Conservation (phyloP, 164 flowering plant genomes). For the Vitis rotundifolia region DNA sequence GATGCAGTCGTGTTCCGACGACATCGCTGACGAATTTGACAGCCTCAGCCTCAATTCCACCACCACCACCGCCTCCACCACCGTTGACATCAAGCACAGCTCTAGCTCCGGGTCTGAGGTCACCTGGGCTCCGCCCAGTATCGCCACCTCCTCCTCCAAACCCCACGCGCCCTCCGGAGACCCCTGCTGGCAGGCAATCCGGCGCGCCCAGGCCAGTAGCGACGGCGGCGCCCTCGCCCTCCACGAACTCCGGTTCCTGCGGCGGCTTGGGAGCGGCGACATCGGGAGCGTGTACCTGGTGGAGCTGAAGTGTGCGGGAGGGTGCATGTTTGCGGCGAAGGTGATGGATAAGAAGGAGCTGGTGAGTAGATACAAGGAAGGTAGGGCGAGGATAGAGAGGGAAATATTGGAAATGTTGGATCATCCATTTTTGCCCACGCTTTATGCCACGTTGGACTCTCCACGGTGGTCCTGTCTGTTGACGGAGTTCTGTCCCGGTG, state of each 20-base stretch:
- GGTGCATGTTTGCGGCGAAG: conserved; percentile 58
- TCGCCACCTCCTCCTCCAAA: conserved; percentile 21
- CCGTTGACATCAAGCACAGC: conserved; percentile 33
- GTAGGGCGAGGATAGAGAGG: conserved; percentile 62
- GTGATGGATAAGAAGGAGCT: conserved; percentile 76
- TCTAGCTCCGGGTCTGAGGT: conserved; percentile 55
- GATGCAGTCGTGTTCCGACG: conserved; percentile 39
- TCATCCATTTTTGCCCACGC: conserved; percentile 78
- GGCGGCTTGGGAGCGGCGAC: conserved; percentile 75
- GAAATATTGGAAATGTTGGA: conserved; percentile 64
- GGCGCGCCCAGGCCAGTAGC: conserved; percentile 29
- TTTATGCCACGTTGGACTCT: conserved; percentile 55
- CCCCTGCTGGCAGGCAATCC: conserved; percentile 38
- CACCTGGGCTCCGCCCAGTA: conserved; percentile 35
- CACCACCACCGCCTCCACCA: conserved; percentile 31
- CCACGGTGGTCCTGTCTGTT: conserved; percentile 59
- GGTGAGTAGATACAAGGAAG: conserved; percentile 53
- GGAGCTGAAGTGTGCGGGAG: conserved; percentile 39
- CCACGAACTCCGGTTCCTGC: conserved; percentile 58
- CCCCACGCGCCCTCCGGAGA: conserved; percentile 26
- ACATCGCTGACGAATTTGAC: conserved; percentile 45
- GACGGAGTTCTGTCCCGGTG: conserved; percentile 90
- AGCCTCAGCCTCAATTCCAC: conserved; percentile 65
- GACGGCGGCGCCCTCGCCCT: conserved; percentile 28
- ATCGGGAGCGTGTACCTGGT: conserved; percentile 80